Percentiles rank a stretch among this genome's conserved stretches.
Evolutionary conservation across 139 green algal species (phyloP).

Genomic region (Micractinium conductrix): DNA sequence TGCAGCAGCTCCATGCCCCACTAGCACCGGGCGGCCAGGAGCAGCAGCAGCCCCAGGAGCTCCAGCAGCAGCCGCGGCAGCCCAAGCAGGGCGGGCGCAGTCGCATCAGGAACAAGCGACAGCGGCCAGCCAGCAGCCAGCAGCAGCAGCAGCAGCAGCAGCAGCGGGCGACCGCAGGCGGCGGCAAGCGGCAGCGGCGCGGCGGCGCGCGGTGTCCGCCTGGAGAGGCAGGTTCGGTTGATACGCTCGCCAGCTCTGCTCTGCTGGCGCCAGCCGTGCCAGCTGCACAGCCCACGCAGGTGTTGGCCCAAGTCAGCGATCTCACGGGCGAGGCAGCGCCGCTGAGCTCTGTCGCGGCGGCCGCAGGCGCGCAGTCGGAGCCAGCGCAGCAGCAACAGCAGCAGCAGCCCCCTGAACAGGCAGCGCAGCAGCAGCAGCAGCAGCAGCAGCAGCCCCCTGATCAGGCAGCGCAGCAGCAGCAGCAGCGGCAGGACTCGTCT

Average conservation of each 20-base stretch:
- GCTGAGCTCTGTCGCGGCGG: not conserved
- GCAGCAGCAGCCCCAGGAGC: not conserved
- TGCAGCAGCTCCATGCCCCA: conserved; percentile 13
- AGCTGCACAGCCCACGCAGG: not conserved
- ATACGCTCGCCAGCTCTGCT: conserved; percentile 10
- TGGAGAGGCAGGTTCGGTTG: not conserved
- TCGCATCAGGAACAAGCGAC: not conserved
- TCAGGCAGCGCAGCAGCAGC: not conserved
- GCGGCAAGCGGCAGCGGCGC: not conserved
- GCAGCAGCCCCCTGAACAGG: not conserved
- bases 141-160: not conserved
- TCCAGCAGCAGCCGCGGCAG: conserved; percentile 12
- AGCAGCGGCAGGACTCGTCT: not conserved
- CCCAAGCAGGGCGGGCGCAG: not conserved
- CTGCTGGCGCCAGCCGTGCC: conserved; percentile 19
- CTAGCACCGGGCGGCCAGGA: not conserved
- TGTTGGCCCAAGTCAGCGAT: conserved; percentile 9
- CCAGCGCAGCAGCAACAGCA: not conserved
- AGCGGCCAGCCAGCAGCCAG: not conserved
- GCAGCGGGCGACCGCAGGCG: not conserved
- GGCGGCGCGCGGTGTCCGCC: no score
- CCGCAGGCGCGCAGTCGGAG: not conserved
- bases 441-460: not conserved
- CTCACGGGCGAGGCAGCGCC: not conserved
- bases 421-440: not conserved